Evolutionary conservation across 1,284 basidiomycete species (phyloP), one percentile per base, ranked within the genome.

Genomic region (Trametes versicolor): DNA sequence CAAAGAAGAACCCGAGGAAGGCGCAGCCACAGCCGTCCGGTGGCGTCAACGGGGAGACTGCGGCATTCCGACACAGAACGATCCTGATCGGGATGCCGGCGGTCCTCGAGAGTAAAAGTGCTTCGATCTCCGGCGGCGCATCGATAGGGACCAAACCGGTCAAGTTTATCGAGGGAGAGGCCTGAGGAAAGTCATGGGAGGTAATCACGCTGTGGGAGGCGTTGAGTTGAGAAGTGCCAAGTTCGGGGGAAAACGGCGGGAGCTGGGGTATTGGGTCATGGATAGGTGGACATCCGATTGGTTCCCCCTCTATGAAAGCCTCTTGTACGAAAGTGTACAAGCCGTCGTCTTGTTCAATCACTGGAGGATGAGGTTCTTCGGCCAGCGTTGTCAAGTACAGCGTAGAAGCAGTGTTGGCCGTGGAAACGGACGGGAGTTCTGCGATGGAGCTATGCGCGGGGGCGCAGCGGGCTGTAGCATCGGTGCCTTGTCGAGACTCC

Each of bases 1-100:
- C 61, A 32, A 58, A 49, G 62, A 71, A 73, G 47, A 70, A 68
- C 13, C 72, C 72, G 7, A 71, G 53, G 32, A 66, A 70, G 2
- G 66, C 64, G 37, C 67, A 69, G 5, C 66, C 72, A 29, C 69
- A 68, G 27, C 60, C 56, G 1, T 57, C 60, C 2, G 68, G 69
- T 2, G 70, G 60, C 17, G 36, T 25, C 36, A 70, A 65, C 5
- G 67, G 63, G 1, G 65, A 39, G 8, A 71, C 37, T 2, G 52
- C n/a, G 3, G 72, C 68, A 21, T 60, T 52, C 21, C 58, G 48
- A 48, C 66, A 71, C 3, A 70, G 37, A 2, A 73, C 43, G 21
- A 71, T 43, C 34, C 60, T 68, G 54, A 68, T 48, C 5, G 69
- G 72, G 17, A 68, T 13, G 12, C 25, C 19, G 0, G 54, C 48